These are phyloP conservation scores for Phytophthora kernoviae DNA, from an alignment of 352 stramenopile species.

Conservation along the genomic window DNA sequence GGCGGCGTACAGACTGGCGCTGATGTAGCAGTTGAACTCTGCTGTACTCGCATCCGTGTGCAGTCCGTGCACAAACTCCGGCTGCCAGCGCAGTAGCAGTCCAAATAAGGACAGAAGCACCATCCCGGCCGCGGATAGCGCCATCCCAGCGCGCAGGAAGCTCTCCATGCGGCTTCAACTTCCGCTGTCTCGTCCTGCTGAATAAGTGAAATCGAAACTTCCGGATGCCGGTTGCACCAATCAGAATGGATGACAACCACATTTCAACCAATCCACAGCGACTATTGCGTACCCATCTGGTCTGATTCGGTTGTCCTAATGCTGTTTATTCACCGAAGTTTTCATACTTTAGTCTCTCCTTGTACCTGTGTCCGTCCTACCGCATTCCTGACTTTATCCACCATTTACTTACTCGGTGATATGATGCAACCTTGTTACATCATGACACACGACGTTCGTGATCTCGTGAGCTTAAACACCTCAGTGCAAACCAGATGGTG, in stretches of 20 bases:
- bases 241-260: not conserved
- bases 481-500: constrained; percentile 23
- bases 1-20: constrained; percentile 49
- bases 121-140: constrained; percentile 54
- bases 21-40: constrained; percentile 71
- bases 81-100: constrained; percentile 60
- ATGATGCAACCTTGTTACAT: too few species aligned
- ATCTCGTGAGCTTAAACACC: not conserved
- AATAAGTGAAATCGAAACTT: constrained; percentile 2
- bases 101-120: constrained; percentile 62
- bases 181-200: constrained; percentile 20
- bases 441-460: too few species aligned
- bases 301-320: too few species aligned
- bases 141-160: constrained; percentile 42
- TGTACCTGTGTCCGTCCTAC: too few species aligned
- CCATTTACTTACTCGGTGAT: too few species aligned
- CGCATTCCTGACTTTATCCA: too few species aligned
- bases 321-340: too few species aligned
- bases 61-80: constrained; percentile 60
- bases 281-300: too few species aligned
- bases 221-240: not conserved
- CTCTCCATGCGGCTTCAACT: constrained; percentile 31
- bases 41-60: constrained; percentile 41
- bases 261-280: not conserved
- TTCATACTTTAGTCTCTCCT: too few species aligned